phyloP scores from a whole-genome alignment of 768 basidiomycete species.

The Podaxis sp. region DNA sequence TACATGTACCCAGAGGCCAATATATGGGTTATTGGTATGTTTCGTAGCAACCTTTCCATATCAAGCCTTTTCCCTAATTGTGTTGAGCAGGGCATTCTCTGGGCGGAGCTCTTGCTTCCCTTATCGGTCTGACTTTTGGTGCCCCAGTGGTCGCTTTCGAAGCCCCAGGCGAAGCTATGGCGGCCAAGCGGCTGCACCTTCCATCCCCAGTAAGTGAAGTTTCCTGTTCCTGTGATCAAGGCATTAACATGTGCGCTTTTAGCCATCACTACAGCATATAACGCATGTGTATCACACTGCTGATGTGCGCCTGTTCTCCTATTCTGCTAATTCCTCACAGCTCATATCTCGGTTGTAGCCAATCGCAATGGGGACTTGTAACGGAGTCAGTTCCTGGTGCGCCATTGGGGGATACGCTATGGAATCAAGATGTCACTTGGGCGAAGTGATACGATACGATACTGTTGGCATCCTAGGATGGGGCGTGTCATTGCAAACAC shows the following conservation, averaged over 20 bases:
- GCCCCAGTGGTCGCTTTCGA: slow-evolving; percentile 90
- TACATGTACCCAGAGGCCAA: slow-evolving; percentile 87
- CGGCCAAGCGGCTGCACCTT: slow-evolving; percentile 80
- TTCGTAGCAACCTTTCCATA: background rate
- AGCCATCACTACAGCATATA: slow-evolving; percentile 74
- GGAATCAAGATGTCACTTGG: slow-evolving; percentile 88
- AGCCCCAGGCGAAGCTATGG: slow-evolving; percentile 70
- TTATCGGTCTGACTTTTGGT: slow-evolving; percentile 91
- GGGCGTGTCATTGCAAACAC: slow-evolving; percentile 73
- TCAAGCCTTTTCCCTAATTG: background rate
- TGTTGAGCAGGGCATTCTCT: slow-evolving; percentile 61
- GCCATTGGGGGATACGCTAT: slow-evolving; percentile 75
- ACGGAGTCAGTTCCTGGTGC: slow-evolving; percentile 57
- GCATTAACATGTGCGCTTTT: slow-evolving; percentile 6
- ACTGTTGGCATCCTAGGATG: slow-evolving; percentile 81
- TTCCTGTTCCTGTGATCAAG: background rate
- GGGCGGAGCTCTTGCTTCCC: slow-evolving; percentile 81
- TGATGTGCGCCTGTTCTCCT: slow-evolving; percentile 45
- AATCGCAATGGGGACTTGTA: slow-evolving; percentile 84
- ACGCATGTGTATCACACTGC: slow-evolving; percentile 92
- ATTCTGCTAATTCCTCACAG: background rate
- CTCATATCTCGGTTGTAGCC: slow-evolving; percentile 43
- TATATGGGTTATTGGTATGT: slow-evolving; percentile 70
- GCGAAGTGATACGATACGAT: slow-evolving; percentile 81
- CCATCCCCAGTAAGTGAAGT: slow-evolving; percentile 68